phyloP scores from a whole-genome alignment of 2,329 filamentous ascomycete genomes.

The Plenodomus tracheiphilus region DNA sequence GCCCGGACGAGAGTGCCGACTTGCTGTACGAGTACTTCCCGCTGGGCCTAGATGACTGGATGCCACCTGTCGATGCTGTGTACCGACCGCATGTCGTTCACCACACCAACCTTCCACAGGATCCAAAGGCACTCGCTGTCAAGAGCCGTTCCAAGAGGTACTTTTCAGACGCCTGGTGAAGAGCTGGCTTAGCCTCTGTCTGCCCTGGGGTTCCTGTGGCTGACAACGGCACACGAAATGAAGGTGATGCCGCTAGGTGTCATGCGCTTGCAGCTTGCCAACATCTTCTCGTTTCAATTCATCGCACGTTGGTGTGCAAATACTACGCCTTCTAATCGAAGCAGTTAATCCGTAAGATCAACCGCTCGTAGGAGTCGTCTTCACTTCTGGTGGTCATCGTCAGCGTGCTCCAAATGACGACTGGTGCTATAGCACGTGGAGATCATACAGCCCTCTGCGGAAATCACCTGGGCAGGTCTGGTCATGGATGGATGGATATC shows the following conservation, averaged over 20 bases:
- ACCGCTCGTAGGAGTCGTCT: background rate
- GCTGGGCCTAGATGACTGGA: conserved; percentile 87
- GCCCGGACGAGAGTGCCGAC: conserved; percentile 76
- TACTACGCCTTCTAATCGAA: background rate
- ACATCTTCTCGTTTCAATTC: background rate
- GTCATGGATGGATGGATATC: background rate
- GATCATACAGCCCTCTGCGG: too few relatives aligned
- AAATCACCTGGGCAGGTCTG: background rate
- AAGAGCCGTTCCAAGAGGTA: conserved; percentile 54
- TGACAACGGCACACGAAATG: background rate
- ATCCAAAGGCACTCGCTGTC: conserved; percentile 50
- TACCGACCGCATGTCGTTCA: conserved; percentile 93
- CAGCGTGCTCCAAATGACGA: background rate
- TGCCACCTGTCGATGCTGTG: conserved; percentile 85
- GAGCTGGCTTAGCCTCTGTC: conserved; percentile 1
- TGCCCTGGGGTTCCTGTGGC: conserved; percentile 7
- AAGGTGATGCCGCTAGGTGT: too few relatives aligned
- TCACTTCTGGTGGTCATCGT: background rate
- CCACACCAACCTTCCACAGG: conserved; percentile 65
- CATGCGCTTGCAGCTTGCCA: background rate
- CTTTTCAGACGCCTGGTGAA: conserved; percentile 49
- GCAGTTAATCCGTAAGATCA: background rate
- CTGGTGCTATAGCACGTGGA: background rate
- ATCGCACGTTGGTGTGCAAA: background rate
- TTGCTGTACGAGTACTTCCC: conserved; percentile 94